phyloP scores from a whole-genome alignment of 768 basidiomycete genomes.

The Mycena leptocephala region DNA sequence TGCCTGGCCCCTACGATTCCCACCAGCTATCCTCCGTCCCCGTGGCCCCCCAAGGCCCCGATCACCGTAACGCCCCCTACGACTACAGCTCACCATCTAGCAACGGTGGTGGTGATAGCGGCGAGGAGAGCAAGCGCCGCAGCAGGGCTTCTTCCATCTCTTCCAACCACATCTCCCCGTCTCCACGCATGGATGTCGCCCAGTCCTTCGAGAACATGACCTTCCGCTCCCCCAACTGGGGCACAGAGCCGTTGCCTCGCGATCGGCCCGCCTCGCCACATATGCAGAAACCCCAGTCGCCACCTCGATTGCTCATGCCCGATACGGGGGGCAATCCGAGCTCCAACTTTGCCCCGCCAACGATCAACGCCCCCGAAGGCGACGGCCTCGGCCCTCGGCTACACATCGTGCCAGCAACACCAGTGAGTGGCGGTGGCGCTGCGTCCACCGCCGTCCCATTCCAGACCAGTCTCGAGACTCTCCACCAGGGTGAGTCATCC shows the following conservation, averaged over 20 bases:
- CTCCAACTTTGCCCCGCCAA: constrained; percentile 43
- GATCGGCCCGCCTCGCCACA: constrained; percentile 42
- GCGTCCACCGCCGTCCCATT: constrained; percentile 66
- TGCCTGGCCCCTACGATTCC: constrained; percentile 61
- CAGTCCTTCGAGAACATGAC: constrained; percentile 75
- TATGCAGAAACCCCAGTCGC: constrained; percentile 73
- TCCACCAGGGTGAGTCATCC: constrained; percentile 67
- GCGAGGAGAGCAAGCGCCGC: constrained; percentile 62
- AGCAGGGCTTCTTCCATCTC: constrained; percentile 81
- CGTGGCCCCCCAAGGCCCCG: constrained; percentile 56
- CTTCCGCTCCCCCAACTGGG: constrained; percentile 79
- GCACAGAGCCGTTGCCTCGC: constrained; percentile 63
- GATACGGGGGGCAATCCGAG: constrained; percentile 46
- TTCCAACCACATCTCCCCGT: constrained; percentile 68
- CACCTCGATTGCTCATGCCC: constrained; percentile 72
- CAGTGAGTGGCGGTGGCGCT: constrained; percentile 75
- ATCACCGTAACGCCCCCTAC: constrained; percentile 59
- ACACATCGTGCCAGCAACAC: constrained; percentile 89
- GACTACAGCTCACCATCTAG: constrained; percentile 79
- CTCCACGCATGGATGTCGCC: constrained; percentile 73
- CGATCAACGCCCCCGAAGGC: constrained; percentile 67
- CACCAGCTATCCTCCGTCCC: constrained; percentile 48
- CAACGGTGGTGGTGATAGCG: constrained; percentile 59
- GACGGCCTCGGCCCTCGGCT: constrained; percentile 76
- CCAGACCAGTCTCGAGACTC: constrained; percentile 64